Evolutionary conservation across 345 rosid genomes (phyloP), one percentile per base, ranked within the genome.

Genomic region (Tarenaya hassleriana): DNA sequence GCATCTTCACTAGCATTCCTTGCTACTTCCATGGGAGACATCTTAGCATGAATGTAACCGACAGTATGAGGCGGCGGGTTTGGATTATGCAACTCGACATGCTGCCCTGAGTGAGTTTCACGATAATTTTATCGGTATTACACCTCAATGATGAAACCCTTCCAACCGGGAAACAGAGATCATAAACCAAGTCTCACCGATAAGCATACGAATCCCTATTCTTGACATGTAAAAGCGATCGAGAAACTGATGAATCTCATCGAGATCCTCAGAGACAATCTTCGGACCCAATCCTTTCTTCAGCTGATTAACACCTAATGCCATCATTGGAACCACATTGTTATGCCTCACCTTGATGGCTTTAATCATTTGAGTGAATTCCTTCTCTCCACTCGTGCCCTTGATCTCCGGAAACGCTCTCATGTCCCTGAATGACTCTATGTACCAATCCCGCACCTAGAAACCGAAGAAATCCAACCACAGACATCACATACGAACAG

Each of bases 401-500:
- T 85, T 92, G 55, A 92, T 81, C 35, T 81, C 98, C 2, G 95
- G 87, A 62, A 88, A 85, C 11, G 78, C 76, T 61, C 95, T 85
- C 69, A 92, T 34, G 42, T 92, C 97, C 17, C 97, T 86, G 64
- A 85, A 92, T 16, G 98, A 92, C 57, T 92, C 97, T 79, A 92
- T 47, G 69, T 92, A 92, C 99, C 98, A 92, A 61, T 92, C 97
- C 45, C 99, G 79, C 50, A 92, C 98, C 98, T 92, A 59, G n/a
- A n/a, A 14, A 48, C 42, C 63, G 40, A 18, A 8, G 27, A 68
- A 37, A 45, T 44, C 17, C 10, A 4, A 42, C 50, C 9, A n/a
- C n/a, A 57, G 16, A 34, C 34, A 59, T 40, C 49, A 43, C 4
- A n/a, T n/a, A n/a, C n/a, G n/a, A n/a, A n/a, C n/a, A n/a, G n/a